These are phyloP conservation scores for Psilocybe azurescens DNA, from an alignment of 768 basidiomycete species.

Conservation along the genomic window DNA sequence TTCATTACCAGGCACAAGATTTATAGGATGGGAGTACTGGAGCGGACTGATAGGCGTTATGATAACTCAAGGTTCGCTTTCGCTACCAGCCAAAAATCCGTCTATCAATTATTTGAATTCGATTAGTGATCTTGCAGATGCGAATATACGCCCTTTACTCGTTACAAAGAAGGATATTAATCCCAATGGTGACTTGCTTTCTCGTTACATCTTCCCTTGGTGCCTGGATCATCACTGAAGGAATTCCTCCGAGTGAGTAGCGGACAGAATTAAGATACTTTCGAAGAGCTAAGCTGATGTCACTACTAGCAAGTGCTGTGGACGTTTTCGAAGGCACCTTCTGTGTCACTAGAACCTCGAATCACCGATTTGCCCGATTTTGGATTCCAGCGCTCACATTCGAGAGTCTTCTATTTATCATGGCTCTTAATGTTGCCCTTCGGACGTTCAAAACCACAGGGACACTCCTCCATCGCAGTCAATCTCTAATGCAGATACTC, in stretches of 20 bases:
- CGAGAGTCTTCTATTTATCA: no score
- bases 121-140: neutral
- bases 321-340: neutral
- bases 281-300: no score
- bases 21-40: neutral
- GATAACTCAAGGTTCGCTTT: neutral
- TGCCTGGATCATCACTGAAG: neutral
- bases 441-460: neutral
- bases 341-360: no score
- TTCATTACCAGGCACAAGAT: neutral
- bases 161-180: neutral
- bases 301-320: no score
- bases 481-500: neutral
- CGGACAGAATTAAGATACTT: neutral
- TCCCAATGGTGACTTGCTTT: neutral
- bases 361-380: no score
- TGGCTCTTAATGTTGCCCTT: no score
- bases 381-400: no score
- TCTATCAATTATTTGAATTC: no score
- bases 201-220: neutral
- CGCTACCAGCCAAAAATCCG: no score
- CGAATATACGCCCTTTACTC: neutral
- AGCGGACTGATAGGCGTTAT: neutral
- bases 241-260: neutral
- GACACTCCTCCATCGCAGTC: neutral